These are phyloP conservation scores for Blastocystis sp. DNA, from an alignment of 352 stramenopile species.

Conservation along the genomic window DNA sequence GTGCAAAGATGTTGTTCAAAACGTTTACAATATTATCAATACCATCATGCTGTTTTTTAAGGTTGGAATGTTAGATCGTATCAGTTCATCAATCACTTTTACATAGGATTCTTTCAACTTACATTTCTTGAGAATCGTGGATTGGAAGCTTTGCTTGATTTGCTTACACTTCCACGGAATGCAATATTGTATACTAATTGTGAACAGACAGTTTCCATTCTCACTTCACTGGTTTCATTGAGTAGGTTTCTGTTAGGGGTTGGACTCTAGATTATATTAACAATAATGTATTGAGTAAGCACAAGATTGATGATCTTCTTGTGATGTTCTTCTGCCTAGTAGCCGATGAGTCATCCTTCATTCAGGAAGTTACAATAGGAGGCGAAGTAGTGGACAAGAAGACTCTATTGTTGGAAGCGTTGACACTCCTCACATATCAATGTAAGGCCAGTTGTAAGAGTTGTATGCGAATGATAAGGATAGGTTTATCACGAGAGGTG, in stretches of 20 bases:
- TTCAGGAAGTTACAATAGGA: neutral
- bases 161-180: conserved; percentile 13
- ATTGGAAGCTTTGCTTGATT: neutral
- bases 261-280: neutral
- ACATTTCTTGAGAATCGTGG: conserved; percentile 2
- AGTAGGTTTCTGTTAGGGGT: neutral
- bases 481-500: neutral
- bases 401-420: neutral
- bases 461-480: neutral
- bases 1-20: neutral
- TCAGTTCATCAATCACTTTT: neutral
- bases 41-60: conserved; percentile 27
- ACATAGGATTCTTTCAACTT: neutral
- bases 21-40: conserved; percentile 1
- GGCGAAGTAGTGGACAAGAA: neutral
- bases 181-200: neutral
- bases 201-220: neutral
- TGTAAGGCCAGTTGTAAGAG: neutral
- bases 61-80: too few relatives aligned
- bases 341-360: neutral
- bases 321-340: neutral
- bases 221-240: neutral
- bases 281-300: neutral
- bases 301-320: conserved; percentile 1
- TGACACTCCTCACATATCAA: neutral